These are phyloP conservation scores for Raddia guianensis DNA, from an alignment of 176 grass and related monocot genomes.

Conservation along the genomic window DNA sequence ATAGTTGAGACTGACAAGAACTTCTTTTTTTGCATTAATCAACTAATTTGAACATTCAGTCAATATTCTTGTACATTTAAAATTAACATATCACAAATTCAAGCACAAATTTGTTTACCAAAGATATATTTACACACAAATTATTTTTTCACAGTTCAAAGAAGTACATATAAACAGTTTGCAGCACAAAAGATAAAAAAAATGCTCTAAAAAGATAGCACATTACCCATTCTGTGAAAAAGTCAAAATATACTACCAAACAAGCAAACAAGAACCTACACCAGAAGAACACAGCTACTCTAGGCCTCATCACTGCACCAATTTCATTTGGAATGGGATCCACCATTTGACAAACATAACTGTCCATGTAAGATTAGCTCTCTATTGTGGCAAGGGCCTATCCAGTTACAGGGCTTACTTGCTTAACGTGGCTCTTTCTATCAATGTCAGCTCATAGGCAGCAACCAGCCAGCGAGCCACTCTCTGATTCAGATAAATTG, in stretches of 20 bases:
- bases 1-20: not conserved
- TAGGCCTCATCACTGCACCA: not conserved
- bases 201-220: not conserved
- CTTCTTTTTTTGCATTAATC: not conserved
- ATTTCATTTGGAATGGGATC: not conserved
- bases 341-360: not conserved
- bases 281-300: not conserved
- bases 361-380: not conserved
- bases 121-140: not conserved
- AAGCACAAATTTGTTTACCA: not conserved
- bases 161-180: not conserved
- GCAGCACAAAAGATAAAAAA: conserved; percentile 7
- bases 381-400: not conserved
- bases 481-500: not conserved
- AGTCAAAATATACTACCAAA: not conserved
- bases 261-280: conserved; percentile 2
- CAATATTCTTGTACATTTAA: too few relatives aligned
- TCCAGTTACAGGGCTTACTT: not conserved
- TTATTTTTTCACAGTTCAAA: not conserved
- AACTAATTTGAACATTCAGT: not conserved
- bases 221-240: not conserved
- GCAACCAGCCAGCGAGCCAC: not conserved
- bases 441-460: not conserved
- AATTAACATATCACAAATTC: not conserved
- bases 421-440: not conserved